phyloP scores from a whole-genome alignment of 176 grass and related monocot genomes.

The Musa beccarii region DNA sequence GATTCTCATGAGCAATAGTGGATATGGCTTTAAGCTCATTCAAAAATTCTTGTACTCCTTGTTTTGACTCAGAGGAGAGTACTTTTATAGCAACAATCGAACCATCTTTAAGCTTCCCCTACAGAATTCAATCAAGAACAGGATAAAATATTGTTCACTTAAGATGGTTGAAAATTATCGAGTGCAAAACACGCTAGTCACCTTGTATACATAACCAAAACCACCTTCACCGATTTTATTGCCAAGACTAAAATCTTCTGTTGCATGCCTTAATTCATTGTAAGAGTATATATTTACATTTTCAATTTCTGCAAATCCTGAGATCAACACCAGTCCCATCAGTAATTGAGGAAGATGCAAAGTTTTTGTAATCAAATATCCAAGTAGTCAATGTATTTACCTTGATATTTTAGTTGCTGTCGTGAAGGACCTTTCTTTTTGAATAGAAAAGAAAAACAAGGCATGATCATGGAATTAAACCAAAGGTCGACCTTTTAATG shows the following conservation, averaged over 20 bases:
- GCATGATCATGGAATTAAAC: background rate
- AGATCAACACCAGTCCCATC: background rate
- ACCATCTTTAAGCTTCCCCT: constrained; percentile 68
- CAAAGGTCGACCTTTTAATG: background rate
- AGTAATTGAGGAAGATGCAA: background rate
- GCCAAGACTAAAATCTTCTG: constrained; percentile 39
- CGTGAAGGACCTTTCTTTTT: background rate
- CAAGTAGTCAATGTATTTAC: background rate
- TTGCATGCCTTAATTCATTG: constrained; percentile 66
- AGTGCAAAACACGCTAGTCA: constrained; percentile 4
- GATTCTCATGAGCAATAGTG: constrained; percentile 59
- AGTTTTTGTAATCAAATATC: background rate
- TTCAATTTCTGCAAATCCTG: constrained; percentile 27
- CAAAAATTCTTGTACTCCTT: constrained; percentile 64
- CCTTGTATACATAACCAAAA: constrained; percentile 76
- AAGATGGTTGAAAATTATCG: background rate
- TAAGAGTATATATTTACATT: constrained; percentile 67
- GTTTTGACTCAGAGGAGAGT: constrained; percentile 64
- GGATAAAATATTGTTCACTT: background rate
- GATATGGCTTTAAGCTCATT: constrained; percentile 67
- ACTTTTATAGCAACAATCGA: constrained; percentile 81
- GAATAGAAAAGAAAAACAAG: constrained; percentile 15
- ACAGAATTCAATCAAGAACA: constrained; percentile 23
- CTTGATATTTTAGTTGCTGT: background rate
- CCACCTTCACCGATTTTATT: constrained; percentile 85